phyloP scores from a whole-genome alignment of 164 flowering plant species.

The Stephania yunnanensis region DNA sequence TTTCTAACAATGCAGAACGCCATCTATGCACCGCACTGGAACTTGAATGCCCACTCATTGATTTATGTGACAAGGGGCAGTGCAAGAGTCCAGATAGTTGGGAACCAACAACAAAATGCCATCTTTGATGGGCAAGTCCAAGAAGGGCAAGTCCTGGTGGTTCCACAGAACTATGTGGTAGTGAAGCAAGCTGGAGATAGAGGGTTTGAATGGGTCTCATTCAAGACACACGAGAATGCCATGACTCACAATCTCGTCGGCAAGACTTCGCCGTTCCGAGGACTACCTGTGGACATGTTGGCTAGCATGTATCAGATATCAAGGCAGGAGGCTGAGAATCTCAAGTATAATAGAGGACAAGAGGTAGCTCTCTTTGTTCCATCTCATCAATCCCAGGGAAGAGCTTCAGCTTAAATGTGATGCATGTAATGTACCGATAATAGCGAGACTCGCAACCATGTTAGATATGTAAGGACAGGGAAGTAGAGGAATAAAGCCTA shows the following conservation, averaged over 20 bases:
- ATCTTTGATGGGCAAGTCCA: conserved; percentile 23
- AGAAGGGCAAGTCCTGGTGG: conserved; percentile 27
- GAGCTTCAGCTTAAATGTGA: neutral
- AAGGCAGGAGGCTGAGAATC: neutral
- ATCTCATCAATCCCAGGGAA: neutral
- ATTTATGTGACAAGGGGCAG: conserved; percentile 43
- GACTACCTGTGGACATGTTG: neutral
- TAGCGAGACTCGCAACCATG: neutral
- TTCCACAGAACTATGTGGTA: conserved; percentile 30
- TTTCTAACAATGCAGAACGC: conserved; percentile 32
- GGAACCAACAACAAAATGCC: conserved; percentile 9
- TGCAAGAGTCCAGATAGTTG: conserved; percentile 31
- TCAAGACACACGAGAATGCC: conserved; percentile 27
- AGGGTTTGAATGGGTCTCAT: conserved; percentile 29
- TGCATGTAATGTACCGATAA: neutral
- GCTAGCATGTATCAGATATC: neutral
- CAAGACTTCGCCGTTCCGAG: neutral
- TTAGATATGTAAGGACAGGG: neutral
- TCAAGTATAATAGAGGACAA: neutral
- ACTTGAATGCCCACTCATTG: conserved; percentile 40
- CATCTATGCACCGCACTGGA: conserved; percentile 44
- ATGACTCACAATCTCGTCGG: neutral
- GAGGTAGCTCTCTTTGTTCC: neutral
- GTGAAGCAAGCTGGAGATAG: conserved; percentile 22
- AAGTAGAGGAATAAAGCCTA: neutral